Percentiles rank a stretch among this genome's conserved stretches.
phyloP scores from a whole-genome alignment of 352 stramenopile species.

The Stramenopiles sp. region DNA sequence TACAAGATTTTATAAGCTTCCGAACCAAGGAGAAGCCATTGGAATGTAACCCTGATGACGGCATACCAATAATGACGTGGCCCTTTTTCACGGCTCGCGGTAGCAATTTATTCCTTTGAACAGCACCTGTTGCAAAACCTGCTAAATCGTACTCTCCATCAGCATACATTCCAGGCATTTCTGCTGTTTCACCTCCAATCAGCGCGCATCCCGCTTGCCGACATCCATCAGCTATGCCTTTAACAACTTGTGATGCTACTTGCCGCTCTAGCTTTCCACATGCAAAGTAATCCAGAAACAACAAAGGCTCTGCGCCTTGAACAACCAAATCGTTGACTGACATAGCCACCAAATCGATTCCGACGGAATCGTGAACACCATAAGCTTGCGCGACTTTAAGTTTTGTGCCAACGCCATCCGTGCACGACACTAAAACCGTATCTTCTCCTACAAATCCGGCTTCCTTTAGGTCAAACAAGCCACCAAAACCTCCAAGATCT shows the following conservation, averaged over 20 bases:
- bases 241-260: constrained; percentile 77
- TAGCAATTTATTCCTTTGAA: constrained; percentile 55
- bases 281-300: constrained; percentile 99
- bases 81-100: constrained; percentile 41
- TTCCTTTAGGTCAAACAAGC: constrained; percentile 86
- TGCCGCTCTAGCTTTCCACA: constrained; percentile 83
- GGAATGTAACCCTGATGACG: constrained; percentile 87
- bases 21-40: constrained; percentile 97
- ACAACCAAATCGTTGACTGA: constrained; percentile 98
- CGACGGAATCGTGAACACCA: constrained; percentile 81
- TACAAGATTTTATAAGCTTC: constrained; percentile 77
- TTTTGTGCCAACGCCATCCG: neutral
- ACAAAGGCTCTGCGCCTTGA: constrained; percentile 91
- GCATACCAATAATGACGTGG: constrained; percentile 78
- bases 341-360: constrained; percentile 97
- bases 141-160: constrained; percentile 94
- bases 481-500: constrained; percentile 87
- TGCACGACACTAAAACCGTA: constrained; percentile 82
- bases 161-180: constrained; percentile 98
- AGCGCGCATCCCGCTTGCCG: constrained; percentile 79
- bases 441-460: constrained; percentile 84
- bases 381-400: constrained; percentile 47
- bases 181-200: constrained; percentile 86
- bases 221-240: constrained; percentile 91
- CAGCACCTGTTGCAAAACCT: constrained; percentile 89